Evolutionary conservation across 495 filamentous ascomycete species (phyloP).

Genomic region (Talaromyces nanjingensis): DNA sequence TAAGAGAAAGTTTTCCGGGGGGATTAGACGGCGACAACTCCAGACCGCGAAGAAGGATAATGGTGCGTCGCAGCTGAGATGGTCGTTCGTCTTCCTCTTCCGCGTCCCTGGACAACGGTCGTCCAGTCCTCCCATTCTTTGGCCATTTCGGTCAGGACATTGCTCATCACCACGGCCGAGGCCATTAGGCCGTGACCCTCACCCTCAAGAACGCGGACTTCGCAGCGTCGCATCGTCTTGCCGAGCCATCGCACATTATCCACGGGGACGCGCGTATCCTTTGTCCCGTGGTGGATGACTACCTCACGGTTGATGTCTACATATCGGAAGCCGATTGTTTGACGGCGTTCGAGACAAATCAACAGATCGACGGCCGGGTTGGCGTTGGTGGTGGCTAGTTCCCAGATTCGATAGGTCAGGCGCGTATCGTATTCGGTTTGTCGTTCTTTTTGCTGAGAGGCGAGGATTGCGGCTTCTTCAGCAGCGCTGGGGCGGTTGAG

Average conservation of each 20-base stretch:
- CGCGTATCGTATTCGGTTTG: conserved; percentile 76
- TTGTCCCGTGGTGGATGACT: conserved; percentile 88
- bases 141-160: conserved; percentile 86
- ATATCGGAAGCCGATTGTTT: conserved; percentile 93
- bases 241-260: conserved; percentile 95
- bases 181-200: conserved; percentile 98
- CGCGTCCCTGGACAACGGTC: conserved; percentile 48
- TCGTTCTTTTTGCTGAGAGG: conserved; percentile 51
- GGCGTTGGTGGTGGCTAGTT: conserved; percentile 81
- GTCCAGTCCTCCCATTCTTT: conserved; percentile 95
- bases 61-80: neutral
- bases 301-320: conserved; percentile 88
- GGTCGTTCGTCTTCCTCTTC: conserved; percentile 15
- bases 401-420: conserved; percentile 89
- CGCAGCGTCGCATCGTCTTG: conserved; percentile 85
- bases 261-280: conserved; percentile 85
- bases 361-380: conserved; percentile 93
- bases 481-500: conserved; percentile 13
- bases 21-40: neutral
- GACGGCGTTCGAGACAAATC: conserved; percentile 84
- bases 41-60: neutral
- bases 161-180: conserved; percentile 84
- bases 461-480: conserved; percentile 23
- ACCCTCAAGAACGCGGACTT: conserved; percentile 83
- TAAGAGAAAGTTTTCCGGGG: neutral